phyloP scores from a whole-genome alignment of 495 filamentous ascomycete genomes.

The Penicillium longicatenatum region DNA sequence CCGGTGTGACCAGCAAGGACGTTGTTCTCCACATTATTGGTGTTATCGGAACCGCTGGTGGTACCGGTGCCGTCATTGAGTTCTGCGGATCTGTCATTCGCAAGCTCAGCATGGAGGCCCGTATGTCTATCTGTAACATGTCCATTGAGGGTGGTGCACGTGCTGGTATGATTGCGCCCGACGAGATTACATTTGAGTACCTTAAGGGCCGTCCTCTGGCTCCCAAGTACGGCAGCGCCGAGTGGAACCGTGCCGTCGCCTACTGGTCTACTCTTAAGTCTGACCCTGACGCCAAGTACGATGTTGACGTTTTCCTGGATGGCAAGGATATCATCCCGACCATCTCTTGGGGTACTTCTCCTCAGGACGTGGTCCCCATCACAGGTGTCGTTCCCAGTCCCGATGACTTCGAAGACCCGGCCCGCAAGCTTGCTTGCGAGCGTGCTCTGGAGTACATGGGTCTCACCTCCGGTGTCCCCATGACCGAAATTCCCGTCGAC shows the following conservation, averaged over 20 bases:
- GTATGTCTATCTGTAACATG: constrained; percentile 99
- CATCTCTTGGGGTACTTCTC: constrained; percentile 95
- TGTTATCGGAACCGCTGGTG: constrained; percentile 91
- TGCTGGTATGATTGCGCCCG: constrained; percentile 95
- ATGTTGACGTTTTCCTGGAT: constrained; percentile 83
- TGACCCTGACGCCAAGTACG: constrained; percentile 82
- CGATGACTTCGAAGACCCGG: constrained; percentile 76
- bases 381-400: constrained; percentile 87
- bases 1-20: constrained; percentile 95
- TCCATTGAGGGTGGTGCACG: constrained; percentile 96
- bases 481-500: constrained; percentile 88
- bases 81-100: constrained; percentile 94
- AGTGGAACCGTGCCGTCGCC: constrained; percentile 86
- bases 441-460: constrained; percentile 97
- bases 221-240: constrained; percentile 75
- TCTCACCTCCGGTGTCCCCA: constrained; percentile 75
- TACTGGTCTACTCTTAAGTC: constrained; percentile 90
- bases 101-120: constrained; percentile 88
- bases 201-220: constrained; percentile 88
- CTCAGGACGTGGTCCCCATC: constrained; percentile 93
- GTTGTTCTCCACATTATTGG: constrained; percentile 94
- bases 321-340: constrained; percentile 92
- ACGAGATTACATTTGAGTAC: constrained; percentile 92
- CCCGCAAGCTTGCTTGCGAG: constrained; percentile 74
- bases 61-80: constrained; percentile 93